Percentiles rank a stretch among this genome's conserved stretches.
These are phyloP conservation scores for Thalassiosira mediterranea DNA, from an alignment of 352 stramenopile species.

Conservation along the genomic window DNA sequence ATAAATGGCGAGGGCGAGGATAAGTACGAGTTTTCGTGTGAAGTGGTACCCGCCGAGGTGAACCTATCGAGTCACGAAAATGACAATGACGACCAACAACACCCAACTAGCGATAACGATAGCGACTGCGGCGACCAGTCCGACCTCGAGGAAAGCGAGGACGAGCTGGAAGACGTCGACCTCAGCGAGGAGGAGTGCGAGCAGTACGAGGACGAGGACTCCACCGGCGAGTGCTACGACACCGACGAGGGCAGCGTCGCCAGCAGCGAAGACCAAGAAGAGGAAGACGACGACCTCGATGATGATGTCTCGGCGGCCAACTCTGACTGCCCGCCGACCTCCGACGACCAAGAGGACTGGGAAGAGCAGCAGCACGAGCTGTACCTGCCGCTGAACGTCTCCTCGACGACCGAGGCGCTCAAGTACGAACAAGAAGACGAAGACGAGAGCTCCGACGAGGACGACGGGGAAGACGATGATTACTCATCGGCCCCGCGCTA, in stretches of 20 bases:
- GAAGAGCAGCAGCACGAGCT: constrained; percentile 22
- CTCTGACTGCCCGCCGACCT: not conserved
- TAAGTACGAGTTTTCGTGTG: not conserved
- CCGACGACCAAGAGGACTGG: not conserved
- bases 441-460: constrained; percentile 24
- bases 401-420: constrained; percentile 34
- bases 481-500: not conserved
- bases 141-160: not conserved
- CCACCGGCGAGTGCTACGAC: no score
- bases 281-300: not conserved
- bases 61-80: not conserved
- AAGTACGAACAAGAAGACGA: constrained; percentile 46
- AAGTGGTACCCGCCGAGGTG: no score
- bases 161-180: not conserved
- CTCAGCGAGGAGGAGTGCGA: not conserved
- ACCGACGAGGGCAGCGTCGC: no score
- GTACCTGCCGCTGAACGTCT: constrained; percentile 26
- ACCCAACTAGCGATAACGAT: not conserved
- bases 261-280: not conserved
- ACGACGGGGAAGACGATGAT: constrained; percentile 23
- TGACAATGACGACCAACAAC: not conserved
- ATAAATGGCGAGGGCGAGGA: not conserved
- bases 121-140: not conserved
- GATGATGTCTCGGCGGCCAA: not conserved
- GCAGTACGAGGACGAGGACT: not conserved